Percentiles rank a stretch among this genome's conserved stretches.
These are phyloP conservation scores for Corymbia maculata DNA, from an alignment of 345 rosid species.

Conservation along the genomic window DNA sequence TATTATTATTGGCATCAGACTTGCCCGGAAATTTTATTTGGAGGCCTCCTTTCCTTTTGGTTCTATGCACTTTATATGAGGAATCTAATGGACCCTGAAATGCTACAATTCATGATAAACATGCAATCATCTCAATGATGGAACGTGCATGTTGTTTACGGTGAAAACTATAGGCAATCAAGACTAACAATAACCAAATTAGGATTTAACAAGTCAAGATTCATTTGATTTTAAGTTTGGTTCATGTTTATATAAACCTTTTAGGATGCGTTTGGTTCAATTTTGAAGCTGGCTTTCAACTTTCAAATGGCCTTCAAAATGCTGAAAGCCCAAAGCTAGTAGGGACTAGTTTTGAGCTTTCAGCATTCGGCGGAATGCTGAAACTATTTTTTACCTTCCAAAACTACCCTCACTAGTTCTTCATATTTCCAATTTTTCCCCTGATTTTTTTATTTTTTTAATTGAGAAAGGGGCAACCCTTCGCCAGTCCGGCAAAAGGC, in stretches of 20 bases:
- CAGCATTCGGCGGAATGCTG: too few species aligned
- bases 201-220: background rate
- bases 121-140: background rate
- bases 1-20: background rate
- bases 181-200: background rate
- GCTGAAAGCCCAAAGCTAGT: too few species aligned
- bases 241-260: background rate
- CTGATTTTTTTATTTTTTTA: too few species aligned
- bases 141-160: background rate
- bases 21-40: background rate
- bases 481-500: too few species aligned
- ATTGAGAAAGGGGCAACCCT: too few species aligned
- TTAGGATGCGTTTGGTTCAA: too few species aligned
- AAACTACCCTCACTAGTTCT: too few species aligned
- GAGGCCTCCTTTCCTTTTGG: background rate
- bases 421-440: too few species aligned
- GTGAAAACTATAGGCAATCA: background rate
- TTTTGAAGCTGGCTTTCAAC: too few species aligned
- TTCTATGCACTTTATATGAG: background rate
- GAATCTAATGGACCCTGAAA: background rate
- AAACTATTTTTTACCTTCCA: too few species aligned
- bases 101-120: background rate
- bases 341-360: too few species aligned
- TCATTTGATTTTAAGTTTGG: background rate
- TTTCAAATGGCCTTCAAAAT: too few species aligned